Evolutionary conservation across 2,329 filamentous ascomycete genomes (phyloP).

Genomic region (Dactylonectria macrodidyma): DNA sequence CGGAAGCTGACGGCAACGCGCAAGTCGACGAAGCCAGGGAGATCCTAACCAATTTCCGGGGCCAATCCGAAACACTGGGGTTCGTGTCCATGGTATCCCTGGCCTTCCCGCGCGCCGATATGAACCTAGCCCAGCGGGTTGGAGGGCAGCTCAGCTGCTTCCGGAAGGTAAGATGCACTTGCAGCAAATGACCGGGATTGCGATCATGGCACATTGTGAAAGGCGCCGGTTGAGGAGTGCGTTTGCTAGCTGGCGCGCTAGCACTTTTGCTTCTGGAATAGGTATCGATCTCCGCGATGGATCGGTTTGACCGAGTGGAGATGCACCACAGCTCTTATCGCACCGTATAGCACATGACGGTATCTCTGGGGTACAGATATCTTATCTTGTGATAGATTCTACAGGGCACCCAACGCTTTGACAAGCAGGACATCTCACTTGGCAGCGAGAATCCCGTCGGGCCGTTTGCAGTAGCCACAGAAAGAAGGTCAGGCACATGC

Average conservation of each 20-base stretch:
- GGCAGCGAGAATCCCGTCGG: no score
- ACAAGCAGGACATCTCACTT: no score
- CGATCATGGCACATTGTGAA: background rate
- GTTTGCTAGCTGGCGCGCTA: background rate
- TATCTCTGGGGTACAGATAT: background rate
- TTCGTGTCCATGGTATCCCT: background rate
- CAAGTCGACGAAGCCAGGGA: background rate
- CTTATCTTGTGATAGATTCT: background rate
- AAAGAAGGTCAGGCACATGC: no score
- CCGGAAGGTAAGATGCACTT: conserved; percentile 2
- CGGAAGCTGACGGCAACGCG: no score
- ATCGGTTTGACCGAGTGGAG: background rate
- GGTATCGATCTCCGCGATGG: background rate
- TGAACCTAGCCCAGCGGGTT: background rate
- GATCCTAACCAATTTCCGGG: background rate
- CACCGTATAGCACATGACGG: background rate
- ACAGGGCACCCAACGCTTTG: no score
- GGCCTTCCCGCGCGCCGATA: background rate
- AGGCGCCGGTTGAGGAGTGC: background rate
- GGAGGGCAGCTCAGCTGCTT: background rate
- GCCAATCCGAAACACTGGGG: background rate
- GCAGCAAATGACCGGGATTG: background rate
- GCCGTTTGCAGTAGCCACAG: no score
- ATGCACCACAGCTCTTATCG: background rate
- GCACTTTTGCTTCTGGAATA: background rate